These are phyloP conservation scores for Russula lepida DNA, from an alignment of 768 basidiomycete genomes.

Conservation along the genomic window DNA sequence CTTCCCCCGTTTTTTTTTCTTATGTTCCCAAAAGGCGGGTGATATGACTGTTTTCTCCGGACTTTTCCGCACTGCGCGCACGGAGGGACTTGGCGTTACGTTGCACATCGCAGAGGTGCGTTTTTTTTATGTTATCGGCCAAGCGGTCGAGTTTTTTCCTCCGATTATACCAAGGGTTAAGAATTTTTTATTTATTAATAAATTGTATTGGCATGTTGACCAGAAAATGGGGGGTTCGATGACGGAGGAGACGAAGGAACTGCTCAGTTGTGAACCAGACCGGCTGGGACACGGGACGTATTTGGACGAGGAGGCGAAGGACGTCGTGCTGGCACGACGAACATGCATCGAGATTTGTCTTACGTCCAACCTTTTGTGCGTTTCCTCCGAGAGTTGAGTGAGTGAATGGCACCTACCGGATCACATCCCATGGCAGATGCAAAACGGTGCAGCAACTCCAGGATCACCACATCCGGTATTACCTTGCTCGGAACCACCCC, in stretches of 20 bases:
- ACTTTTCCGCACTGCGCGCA: conserved; percentile 46
- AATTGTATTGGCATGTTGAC: not conserved
- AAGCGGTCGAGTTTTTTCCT: not conserved
- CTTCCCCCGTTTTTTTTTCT: no score
- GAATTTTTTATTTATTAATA: not conserved
- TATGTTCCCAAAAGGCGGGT: conserved; percentile 35
- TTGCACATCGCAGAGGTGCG: conserved; percentile 84
- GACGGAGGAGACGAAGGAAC: conserved; percentile 54
- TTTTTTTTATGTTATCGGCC: not conserved
- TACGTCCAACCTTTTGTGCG: conserved; percentile 67
- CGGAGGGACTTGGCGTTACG: conserved; percentile 61
- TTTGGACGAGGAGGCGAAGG: conserved; percentile 50
- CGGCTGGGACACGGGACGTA: conserved; percentile 80
- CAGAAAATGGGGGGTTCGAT: conserved; percentile 42
- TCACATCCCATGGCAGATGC: conserved; percentile 37
- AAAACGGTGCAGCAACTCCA: conserved; percentile 61
- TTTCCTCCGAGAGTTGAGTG: not conserved
- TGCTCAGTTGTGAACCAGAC: conserved; percentile 57
- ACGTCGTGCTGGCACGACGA: conserved; percentile 45
- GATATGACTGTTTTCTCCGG: conserved; percentile 43
- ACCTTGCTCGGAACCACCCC: conserved; percentile 55
- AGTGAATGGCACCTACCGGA: not conserved
- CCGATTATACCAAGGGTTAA: not conserved
- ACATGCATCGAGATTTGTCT: conserved; percentile 75
- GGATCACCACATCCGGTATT: conserved; percentile 64